phyloP scores from a whole-genome alignment of 1,284 basidiomycete genomes.

The Stereum hirsutum region DNA sequence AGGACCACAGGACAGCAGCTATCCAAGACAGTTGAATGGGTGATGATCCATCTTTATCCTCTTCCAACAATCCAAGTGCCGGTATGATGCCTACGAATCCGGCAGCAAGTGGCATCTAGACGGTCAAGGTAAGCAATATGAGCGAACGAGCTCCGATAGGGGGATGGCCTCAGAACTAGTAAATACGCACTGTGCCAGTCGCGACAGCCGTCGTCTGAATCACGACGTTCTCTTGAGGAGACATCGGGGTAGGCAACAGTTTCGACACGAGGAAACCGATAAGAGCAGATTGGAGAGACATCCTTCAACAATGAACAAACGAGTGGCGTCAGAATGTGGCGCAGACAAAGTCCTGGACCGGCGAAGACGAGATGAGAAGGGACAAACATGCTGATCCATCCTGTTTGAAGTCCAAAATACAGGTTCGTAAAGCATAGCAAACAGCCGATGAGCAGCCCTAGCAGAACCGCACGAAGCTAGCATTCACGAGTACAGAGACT shows the following conservation, averaged over 20 bases:
- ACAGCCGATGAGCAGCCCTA: conserved; percentile 63
- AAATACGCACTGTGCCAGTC: conserved; percentile 53
- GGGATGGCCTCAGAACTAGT: neutral
- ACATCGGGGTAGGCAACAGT: conserved; percentile 63
- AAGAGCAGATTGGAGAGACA: conserved; percentile 90
- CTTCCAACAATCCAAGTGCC: conserved; percentile 73
- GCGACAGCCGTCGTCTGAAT: conserved; percentile 95
- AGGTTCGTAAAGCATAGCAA: conserved; percentile 71
- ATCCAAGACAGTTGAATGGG: conserved; percentile 72
- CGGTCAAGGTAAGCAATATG: conserved; percentile 5
- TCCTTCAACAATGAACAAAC: conserved; percentile 45
- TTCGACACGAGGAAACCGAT: conserved; percentile 86
- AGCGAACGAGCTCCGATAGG: neutral
- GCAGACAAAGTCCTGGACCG: neutral
- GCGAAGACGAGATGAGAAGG: neutral
- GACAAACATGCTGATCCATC: conserved; percentile 64
- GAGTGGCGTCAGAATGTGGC: neutral
- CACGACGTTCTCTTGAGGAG: conserved; percentile 86
- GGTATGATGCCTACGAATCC: conserved; percentile 95
- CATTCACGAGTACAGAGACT: too few relatives aligned
- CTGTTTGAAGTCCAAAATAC: conserved; percentile 71
- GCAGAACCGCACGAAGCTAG: conserved; percentile 38
- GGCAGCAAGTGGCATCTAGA: conserved; percentile 83
- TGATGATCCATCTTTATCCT: conserved; percentile 65
- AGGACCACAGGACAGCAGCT: conserved; percentile 75